phyloP scores from a whole-genome alignment of 805 yeast genomes.

The Crinitomyces ghanaensis region DNA sequence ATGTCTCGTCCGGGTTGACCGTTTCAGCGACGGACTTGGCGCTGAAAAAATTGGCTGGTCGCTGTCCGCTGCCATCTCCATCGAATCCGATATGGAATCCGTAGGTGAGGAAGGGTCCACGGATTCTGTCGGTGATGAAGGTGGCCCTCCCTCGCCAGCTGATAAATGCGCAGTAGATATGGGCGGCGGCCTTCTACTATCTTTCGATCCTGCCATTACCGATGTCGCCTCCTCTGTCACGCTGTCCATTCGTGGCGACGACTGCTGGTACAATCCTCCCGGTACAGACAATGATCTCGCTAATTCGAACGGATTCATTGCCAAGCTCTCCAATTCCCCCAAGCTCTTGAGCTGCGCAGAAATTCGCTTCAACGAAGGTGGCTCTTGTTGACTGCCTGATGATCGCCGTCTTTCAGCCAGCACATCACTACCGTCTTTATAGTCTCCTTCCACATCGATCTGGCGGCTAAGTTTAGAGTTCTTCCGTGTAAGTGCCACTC shows the following conservation, averaged over 20 bases:
- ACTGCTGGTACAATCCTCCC: not conserved
- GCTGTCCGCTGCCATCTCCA: slow-evolving; percentile 16
- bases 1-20: slow-evolving; percentile 17
- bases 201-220: no score
- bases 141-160: no score
- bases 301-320: slow-evolving; percentile 70
- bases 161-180: no score
- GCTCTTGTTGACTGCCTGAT: slow-evolving; percentile 8
- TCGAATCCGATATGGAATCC: no score
- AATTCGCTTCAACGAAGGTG: slow-evolving; percentile 21
- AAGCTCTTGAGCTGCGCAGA: slow-evolving; percentile 66
- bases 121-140: no score
- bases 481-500: slow-evolving; percentile 6
- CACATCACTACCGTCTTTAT: slow-evolving; percentile 24
- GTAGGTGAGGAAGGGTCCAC: no score
- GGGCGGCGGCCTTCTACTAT: no score
- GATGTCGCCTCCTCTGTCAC: no score
- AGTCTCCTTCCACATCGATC: slow-evolving; percentile 24
- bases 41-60: slow-evolving; percentile 17
- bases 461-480: slow-evolving; percentile 26
- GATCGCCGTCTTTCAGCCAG: slow-evolving; percentile 18
- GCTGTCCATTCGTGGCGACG: no score
- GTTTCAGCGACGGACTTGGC: slow-evolving; percentile 16
- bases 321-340: slow-evolving; percentile 45
- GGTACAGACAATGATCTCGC: slow-evolving; percentile 58